These are phyloP conservation scores for Phytopythium montanum DNA, from an alignment of 352 stramenopile species.

Conservation along the genomic window DNA sequence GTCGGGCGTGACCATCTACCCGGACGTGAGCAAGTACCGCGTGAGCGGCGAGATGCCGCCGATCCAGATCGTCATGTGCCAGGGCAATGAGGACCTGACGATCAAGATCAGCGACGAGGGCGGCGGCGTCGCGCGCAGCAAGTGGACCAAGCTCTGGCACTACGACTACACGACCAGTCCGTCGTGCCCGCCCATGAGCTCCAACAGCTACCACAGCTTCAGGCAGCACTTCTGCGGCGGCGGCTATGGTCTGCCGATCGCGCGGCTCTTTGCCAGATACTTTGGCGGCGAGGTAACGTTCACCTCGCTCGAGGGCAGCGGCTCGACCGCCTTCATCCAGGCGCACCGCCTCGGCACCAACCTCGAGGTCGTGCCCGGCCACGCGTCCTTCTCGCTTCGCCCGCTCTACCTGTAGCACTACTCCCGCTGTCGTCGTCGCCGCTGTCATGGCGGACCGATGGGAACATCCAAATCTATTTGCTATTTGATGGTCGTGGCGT, in stretches of 20 bases:
- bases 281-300: constrained; percentile 98
- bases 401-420: constrained; percentile 29
- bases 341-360: constrained; percentile 71
- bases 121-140: constrained; percentile 95
- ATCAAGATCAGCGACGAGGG: constrained; percentile 99
- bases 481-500: too few species aligned
- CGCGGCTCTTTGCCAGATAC: constrained; percentile 95
- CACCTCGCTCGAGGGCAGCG: constrained; percentile 98
- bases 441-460: not conserved
- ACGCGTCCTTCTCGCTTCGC: constrained; percentile 34
- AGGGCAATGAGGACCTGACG: constrained; percentile 93
- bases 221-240: constrained; percentile 90
- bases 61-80: constrained; percentile 97
- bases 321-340: constrained; percentile 92
- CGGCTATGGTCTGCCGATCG: constrained; percentile 94
- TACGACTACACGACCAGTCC: constrained; percentile 98
- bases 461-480: constrained; percentile 4
- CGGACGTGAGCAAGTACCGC: constrained; percentile 72
- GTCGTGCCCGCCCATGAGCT: constrained; percentile 45
- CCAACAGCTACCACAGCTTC: constrained; percentile 73
- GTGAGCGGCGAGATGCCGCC: constrained; percentile 69
- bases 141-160: constrained; percentile 97
- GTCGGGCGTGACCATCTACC: constrained; percentile 69
- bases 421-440: too few species aligned
- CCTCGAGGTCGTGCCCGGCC: constrained; percentile 68